Evolutionary conservation across 352 stramenopile genomes (phyloP).

Genomic region (Blastocystis sp.): DNA sequence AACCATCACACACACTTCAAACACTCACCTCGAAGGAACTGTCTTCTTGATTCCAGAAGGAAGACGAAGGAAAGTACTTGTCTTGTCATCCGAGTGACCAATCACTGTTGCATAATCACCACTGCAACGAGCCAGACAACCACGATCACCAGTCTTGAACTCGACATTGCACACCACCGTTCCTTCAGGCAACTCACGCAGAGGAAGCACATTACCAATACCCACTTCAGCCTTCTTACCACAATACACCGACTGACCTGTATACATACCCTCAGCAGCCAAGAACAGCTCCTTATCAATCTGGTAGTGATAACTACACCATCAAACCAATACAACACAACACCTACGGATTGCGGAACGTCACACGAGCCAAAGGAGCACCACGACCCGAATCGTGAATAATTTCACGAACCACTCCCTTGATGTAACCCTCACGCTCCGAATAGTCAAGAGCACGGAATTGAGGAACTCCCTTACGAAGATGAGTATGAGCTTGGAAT

Average conservation of each 20-base stretch:
- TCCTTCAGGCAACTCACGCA: constrained; percentile 70
- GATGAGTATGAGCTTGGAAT: constrained; percentile 78
- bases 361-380: constrained; percentile 88
- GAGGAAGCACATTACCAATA: too few relatives aligned
- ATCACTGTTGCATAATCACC: constrained; percentile 96
- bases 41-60: too few relatives aligned
- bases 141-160: constrained; percentile 79
- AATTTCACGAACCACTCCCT: constrained; percentile 96
- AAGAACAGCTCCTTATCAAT: too few relatives aligned
- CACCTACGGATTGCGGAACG: too few relatives aligned
- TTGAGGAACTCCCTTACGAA: constrained; percentile 79
- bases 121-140: constrained; percentile 86
- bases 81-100: constrained; percentile 95
- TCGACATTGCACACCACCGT: constrained; percentile 16
- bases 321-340: too few relatives aligned
- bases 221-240: too few relatives aligned
- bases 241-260: too few relatives aligned
- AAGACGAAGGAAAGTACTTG: constrained; percentile 83
- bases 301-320: too few relatives aligned
- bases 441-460: constrained; percentile 83
- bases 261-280: too few relatives aligned
- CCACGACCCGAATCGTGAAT: constrained; percentile 94
- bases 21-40: too few relatives aligned
- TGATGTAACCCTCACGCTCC: constrained; percentile 88
- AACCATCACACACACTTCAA: too few relatives aligned